Evolutionary conservation across 306 rosid species (phyloP), one percentile per base, ranked within the genome.

Genomic region (Castanea mollissima): DNA sequence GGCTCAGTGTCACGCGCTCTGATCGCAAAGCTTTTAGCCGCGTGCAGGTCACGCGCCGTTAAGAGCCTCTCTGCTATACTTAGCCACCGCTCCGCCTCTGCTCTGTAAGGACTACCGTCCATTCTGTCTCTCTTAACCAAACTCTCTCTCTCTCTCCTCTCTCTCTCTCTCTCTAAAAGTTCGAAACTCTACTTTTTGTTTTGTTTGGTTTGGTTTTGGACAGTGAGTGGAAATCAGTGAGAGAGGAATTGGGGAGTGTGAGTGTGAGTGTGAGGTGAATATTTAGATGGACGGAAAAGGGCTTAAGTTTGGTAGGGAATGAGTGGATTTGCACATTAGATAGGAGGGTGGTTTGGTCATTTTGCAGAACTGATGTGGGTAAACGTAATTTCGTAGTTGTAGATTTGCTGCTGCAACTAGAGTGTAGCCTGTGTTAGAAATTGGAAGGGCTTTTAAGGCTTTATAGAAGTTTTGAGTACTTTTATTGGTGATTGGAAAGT

Each of bases 1-100:
- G 97, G 98, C 87, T 92, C 92, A 32, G 96, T 88, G 49, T 93
- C 99, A 2, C 94, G 88, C 4, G 94, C 98, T 0, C 99, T 92
- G 83, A 95, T 85, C 16, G 98, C 99, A 18, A 95, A 95, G 52
- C 89, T 86, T 74, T 92, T 83, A 0, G 98, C 91, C 46, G 98
- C 98, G 57, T 85, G 92, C 27, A 92, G 49, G 75, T 95, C 99
- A 80, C 93, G 90, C 62, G 97, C 87, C 57, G 86, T 85, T 4
- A 95, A 87, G 0, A 92, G 91, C 85, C 88, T 95, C 84, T 91
- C 92, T 0, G 99, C 97, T 1, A 91, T 91, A 87, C 81, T 88
- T 0, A 95, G 81, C 99, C 97, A 95, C 38, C 97, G 91, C 82
- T 87, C 88, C 15, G 98, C 98, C 74, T 95, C 99, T 3, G 85